These are phyloP conservation scores for Populus ilicifolia DNA, from an alignment of 345 rosid species.

Conservation along the genomic window DNA sequence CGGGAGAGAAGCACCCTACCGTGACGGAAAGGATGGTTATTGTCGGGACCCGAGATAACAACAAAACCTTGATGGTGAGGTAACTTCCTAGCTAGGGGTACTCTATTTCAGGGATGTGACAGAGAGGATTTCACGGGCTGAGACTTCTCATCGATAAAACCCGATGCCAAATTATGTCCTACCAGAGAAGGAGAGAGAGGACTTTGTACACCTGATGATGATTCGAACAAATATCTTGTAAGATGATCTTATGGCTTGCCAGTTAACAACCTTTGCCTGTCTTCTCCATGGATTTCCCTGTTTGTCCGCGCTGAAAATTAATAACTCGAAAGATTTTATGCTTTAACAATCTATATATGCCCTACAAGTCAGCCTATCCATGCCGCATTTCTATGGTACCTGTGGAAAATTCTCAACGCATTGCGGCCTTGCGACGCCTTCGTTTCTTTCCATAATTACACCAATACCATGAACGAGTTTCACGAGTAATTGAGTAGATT, in stretches of 20 bases:
- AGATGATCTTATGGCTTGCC: conserved; percentile 3
- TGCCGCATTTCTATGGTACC: not conserved
- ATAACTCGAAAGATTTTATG: not conserved
- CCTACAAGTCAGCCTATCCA: not conserved
- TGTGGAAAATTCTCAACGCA: not conserved
- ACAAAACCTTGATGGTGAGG: not conserved
- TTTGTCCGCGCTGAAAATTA: not conserved
- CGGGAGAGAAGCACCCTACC: not conserved
- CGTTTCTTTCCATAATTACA: no score
- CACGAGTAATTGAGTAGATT: no score
- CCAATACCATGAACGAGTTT: no score
- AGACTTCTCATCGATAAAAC: not conserved
- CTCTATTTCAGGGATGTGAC: not conserved
- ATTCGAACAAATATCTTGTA: conserved; percentile 14
- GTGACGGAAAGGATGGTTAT: not conserved
- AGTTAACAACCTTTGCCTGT: conserved; percentile 11
- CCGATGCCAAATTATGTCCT: not conserved
- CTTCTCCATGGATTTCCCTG: not conserved
- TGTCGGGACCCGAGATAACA: not conserved
- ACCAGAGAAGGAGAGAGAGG: not conserved
- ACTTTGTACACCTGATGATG: not conserved
- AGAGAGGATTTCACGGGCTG: conserved; percentile 20
- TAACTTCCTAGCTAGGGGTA: not conserved
- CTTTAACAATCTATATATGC: not conserved
- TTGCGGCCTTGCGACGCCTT: not conserved